Percentiles rank a stretch among this genome's conserved stretches.
These are phyloP conservation scores for Pachyrhizus erosus DNA, from an alignment of 306 rosid genomes.

Conservation along the genomic window DNA sequence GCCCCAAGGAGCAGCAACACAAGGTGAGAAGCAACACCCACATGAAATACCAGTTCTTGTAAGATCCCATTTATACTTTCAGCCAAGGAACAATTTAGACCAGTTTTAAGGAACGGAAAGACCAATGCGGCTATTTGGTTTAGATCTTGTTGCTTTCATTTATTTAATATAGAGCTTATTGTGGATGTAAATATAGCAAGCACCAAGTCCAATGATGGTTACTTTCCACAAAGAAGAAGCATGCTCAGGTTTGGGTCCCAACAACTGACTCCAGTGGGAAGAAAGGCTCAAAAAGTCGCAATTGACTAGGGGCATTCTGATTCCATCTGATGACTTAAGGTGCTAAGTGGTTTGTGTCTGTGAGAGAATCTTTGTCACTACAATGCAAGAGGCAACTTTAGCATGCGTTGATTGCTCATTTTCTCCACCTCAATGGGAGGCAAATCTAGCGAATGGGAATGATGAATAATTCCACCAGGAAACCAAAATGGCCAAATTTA, in stretches of 20 bases:
- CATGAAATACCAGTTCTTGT: slow-evolving; percentile 51
- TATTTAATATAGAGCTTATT: not conserved
- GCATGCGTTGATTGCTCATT: slow-evolving; percentile 54
- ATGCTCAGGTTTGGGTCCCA: slow-evolving; percentile 63
- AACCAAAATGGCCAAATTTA: not conserved
- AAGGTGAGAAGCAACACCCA: slow-evolving; percentile 44
- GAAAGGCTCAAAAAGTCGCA: slow-evolving; percentile 47
- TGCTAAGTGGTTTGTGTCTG: slow-evolving; percentile 13
- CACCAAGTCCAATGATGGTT: slow-evolving; percentile 44
- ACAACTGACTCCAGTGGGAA: slow-evolving; percentile 33
- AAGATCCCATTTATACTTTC: slow-evolving; percentile 38
- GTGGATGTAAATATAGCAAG: slow-evolving; percentile 4
- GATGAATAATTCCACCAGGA: slow-evolving; percentile 28
- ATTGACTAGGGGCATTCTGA: slow-evolving; percentile 40
- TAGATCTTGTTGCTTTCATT: slow-evolving; percentile 18
- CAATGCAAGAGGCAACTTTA: slow-evolving; percentile 44
- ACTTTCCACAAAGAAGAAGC: slow-evolving; percentile 57
- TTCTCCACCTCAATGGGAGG: slow-evolving; percentile 31
- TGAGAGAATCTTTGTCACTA: slow-evolving; percentile 48
- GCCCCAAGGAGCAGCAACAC: slow-evolving; percentile 50
- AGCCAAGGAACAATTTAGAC: not conserved
- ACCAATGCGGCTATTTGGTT: not conserved
- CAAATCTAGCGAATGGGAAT: slow-evolving; percentile 32
- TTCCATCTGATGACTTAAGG: slow-evolving; percentile 1
- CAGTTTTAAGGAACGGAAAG: not conserved